Conservation (phyloP, 2,329 filamentous ascomycete species). For the Epichloe amarillans region DNA sequence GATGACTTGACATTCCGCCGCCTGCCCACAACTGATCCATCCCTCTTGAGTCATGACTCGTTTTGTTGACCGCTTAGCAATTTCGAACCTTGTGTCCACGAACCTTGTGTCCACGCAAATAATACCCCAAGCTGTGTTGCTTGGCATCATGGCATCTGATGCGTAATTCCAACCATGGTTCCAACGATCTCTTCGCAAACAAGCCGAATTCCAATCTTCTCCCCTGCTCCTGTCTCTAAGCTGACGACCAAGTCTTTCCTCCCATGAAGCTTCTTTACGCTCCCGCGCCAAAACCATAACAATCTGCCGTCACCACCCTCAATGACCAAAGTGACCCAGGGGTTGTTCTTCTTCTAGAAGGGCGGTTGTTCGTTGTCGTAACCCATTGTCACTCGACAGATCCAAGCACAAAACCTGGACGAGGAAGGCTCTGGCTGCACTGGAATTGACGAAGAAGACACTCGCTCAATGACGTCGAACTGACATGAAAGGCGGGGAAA, state of each 20-base stretch:
- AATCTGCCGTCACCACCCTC: conserved; percentile 42
- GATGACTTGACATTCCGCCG: too few species aligned
- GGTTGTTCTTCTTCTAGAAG: conserved; percentile 47
- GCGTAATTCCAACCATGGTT: conserved; percentile 26
- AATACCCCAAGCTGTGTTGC: too few species aligned
- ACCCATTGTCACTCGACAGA: conserved; percentile 52
- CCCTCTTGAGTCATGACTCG: too few species aligned
- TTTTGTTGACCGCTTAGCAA: too few species aligned
- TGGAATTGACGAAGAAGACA: neutral
- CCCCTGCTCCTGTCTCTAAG: conserved; percentile 37
- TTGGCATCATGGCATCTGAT: conserved; percentile 4
- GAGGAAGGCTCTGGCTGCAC: conserved; percentile 1
- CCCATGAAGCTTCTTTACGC: conserved; percentile 50
- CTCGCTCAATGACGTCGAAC: conserved; percentile 18
- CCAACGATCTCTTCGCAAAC: conserved; percentile 78
- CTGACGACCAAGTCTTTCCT: conserved; percentile 42
- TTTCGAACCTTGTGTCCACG: too few species aligned
- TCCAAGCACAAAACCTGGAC: conserved; percentile 9
- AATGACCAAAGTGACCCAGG: conserved; percentile 62
- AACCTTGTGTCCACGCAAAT: too few species aligned
- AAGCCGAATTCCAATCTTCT: conserved; percentile 52
- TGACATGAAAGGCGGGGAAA: conserved; percentile 51
- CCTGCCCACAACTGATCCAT: too few species aligned
- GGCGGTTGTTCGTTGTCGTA: conserved; percentile 54
- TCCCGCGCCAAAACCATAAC: conserved; percentile 53